Percentiles rank a stretch among this genome's conserved stretches.
Evolutionary conservation across 495 filamentous ascomycete species (phyloP).

Genomic region (Stereocaulon alpinum): DNA sequence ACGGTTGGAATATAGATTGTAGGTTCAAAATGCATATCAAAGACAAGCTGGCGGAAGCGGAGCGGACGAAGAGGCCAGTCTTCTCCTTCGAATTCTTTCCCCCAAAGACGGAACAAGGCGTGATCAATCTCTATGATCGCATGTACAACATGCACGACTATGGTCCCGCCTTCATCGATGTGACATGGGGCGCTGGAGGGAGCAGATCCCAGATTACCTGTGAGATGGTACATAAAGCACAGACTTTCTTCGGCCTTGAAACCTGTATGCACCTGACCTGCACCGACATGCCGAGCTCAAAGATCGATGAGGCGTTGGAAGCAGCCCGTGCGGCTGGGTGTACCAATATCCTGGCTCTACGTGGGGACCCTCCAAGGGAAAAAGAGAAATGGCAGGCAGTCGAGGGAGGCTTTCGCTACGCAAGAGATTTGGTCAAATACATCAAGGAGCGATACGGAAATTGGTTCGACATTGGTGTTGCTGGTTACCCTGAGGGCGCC

Average conservation of each 20-base stretch:
- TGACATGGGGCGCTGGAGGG: slow-evolving; percentile 98
- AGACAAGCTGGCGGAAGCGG: slow-evolving; percentile 79
- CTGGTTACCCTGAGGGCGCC: slow-evolving; percentile 92
- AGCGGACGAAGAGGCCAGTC: slow-evolving; percentile 60
- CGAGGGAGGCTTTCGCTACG: slow-evolving; percentile 80
- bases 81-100: slow-evolving; percentile 99
- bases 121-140: slow-evolving; percentile 98
- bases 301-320: slow-evolving; percentile 78
- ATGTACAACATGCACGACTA: slow-evolving; percentile 98
- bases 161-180: slow-evolving; percentile 91
- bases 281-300: slow-evolving; percentile 90
- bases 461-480: slow-evolving; percentile 97
- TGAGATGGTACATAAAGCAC: slow-evolving; percentile 96
- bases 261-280: slow-evolving; percentile 99
- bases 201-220: slow-evolving; percentile 81
- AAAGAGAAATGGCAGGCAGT: slow-evolving; percentile 86
- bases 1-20: not conserved
- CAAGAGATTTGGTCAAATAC: slow-evolving; percentile 85
- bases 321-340: slow-evolving; percentile 91
- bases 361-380: slow-evolving; percentile 91
- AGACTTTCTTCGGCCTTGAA: slow-evolving; percentile 92
- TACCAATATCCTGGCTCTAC: slow-evolving; percentile 91
- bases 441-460: slow-evolving; percentile 82
- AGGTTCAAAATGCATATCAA: slow-evolving; percentile 64
- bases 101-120: slow-evolving; percentile 95